phyloP scores from a whole-genome alignment of 805 yeast species.

The Yamadazyma endophytica region DNA sequence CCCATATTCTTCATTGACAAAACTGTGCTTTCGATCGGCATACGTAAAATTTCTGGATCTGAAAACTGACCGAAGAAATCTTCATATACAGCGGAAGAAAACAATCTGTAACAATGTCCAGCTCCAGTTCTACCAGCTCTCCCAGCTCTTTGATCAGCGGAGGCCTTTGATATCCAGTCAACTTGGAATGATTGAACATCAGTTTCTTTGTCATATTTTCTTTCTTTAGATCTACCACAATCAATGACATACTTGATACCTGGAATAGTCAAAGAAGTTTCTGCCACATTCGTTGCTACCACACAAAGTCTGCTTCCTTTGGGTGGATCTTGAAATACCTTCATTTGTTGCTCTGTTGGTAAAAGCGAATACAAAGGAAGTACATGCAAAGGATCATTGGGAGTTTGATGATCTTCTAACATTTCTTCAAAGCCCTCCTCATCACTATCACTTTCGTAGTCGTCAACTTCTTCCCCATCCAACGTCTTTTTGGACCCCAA shows the following conservation, averaged over 20 bases:
- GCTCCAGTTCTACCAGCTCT: conserved; percentile 99
- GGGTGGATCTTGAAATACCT: conserved; percentile 84
- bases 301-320: conserved; percentile 81
- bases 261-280: conserved; percentile 94
- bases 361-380: conserved; percentile 87
- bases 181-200: conserved; percentile 92
- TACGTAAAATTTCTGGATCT: conserved; percentile 83
- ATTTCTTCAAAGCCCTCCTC: conserved; percentile 73
- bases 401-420: conserved; percentile 66
- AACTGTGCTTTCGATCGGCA: conserved; percentile 97
- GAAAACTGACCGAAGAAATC: conserved; percentile 79
- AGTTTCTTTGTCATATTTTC: conserved; percentile 73
- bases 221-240: conserved; percentile 89
- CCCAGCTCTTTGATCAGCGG: conserved; percentile 93
- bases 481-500: conserved; percentile 48
- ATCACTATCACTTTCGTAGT: conserved; percentile 49
- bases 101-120: conserved; percentile 92
- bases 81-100: conserved; percentile 91
- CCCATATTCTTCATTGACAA: conserved; percentile 97
- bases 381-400: conserved; percentile 78
- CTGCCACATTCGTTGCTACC: conserved; percentile 97
- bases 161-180: conserved; percentile 91
- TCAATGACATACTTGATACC: conserved; percentile 93
- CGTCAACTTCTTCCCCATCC: conserved; percentile 38
- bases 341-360: conserved; percentile 95